Base-by-base conservation (phyloP, 768 basidiomycete species). In the Lactarius psammicola region DNA sequence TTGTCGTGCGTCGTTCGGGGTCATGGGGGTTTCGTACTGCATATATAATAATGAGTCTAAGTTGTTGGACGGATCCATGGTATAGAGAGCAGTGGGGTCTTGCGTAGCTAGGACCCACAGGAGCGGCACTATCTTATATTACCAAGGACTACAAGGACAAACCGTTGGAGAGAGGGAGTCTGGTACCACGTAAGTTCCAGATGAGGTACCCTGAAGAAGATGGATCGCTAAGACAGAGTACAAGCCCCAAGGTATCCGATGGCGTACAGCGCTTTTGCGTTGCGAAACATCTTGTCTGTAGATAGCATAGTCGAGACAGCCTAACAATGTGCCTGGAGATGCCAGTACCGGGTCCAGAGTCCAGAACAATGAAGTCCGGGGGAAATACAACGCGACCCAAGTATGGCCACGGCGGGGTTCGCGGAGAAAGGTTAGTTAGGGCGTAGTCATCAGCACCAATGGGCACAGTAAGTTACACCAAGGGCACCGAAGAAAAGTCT, bases 251-350 rank as follows among this genome's bases (percentile, higher is more conserved):
- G 4, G 11, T 26, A 17, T 17, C 26, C 49, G 20, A 36, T 36
- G 30, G 44, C 36, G 15, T 26, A 51, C 17, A 15, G 53, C 33
- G 20, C 44, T 31, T 17, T 30, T 18, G 26, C 44, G 28, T 42
- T 46, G 31, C 46, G 54, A 42, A 58, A 26, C 26, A 40, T 18
- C 9, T 42, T 23, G 57, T 13, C 17, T 30, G 28, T 11, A 26
- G 42, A 4, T 5, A 51, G 15, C 36, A 38, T 2, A 34, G 26
- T 59, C 26, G 38, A 38, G 17, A 34, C 33, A 49, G 55, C 26
- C n/a, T 17, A 56, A 38, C 36, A 31, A 4, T 56, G 65, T 66
- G 56, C 65, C 65, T 66, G 65, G 65, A 62, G 65, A 66, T 55
- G 64, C 38, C 55, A 57, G 56, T 34, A 40, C 40, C 15, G 36